Percentiles rank a stretch among this genome's conserved stretches.
Conservation (phyloP, 208 protist species). For the Entamoeba histolytica region DNA sequence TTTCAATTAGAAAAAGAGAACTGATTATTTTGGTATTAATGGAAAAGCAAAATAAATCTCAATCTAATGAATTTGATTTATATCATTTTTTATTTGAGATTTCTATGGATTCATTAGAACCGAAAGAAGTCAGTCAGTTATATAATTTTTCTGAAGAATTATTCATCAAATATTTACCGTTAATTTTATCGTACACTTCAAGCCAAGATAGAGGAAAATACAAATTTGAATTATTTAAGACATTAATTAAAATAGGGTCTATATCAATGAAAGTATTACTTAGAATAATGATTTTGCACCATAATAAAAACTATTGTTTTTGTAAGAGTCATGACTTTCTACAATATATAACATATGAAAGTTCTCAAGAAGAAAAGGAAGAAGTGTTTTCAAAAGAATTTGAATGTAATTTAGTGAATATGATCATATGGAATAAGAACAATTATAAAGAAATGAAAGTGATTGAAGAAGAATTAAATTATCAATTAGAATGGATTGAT, state of each 20-base stretch:
- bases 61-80: too few species aligned
- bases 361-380: not conserved
- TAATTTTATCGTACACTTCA: not conserved
- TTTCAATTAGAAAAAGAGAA: too few species aligned
- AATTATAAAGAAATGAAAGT: not conserved
- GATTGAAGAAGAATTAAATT: not conserved
- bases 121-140: too few species aligned
- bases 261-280: not conserved
- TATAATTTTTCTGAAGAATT: too few species aligned
- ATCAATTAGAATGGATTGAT: not conserved
- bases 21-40: too few species aligned
- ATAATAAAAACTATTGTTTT: not conserved
- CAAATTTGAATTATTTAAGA: not conserved
- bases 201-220: not conserved
- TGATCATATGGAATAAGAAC: not conserved
- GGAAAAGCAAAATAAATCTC: too few species aligned
- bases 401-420: not conserved
- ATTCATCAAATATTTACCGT: not conserved
- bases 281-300: not conserved
- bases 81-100: too few species aligned
- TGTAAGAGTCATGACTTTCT: not conserved
- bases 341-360: not conserved
- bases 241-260: not conserved
- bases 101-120: too few species aligned
- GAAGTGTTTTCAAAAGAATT: not conserved